phyloP scores from a whole-genome alignment of 164 flowering plant genomes.

The Malania oleifera region DNA sequence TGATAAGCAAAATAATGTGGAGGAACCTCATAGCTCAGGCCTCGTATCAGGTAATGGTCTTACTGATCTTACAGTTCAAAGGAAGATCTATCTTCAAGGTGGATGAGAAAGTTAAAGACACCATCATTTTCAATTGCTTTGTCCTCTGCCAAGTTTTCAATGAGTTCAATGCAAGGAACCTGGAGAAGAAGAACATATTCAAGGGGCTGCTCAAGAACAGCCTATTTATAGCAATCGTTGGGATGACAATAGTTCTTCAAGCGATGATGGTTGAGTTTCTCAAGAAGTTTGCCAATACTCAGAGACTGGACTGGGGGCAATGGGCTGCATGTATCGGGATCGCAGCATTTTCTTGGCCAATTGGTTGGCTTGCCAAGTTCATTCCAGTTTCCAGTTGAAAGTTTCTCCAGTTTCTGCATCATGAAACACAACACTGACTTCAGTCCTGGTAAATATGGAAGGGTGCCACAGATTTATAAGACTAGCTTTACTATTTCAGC shows the following conservation, averaged over 20 bases:
- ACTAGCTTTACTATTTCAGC: no score
- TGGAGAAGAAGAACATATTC: slow-evolving; percentile 33
- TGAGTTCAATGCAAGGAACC: slow-evolving; percentile 32
- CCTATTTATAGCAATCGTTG: slow-evolving; percentile 26
- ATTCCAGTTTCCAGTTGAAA: slow-evolving; percentile 16
- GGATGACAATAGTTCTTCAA: slow-evolving; percentile 25
- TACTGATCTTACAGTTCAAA: slow-evolving; percentile 28
- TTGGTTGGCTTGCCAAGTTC: slow-evolving; percentile 26
- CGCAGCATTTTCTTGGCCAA: slow-evolving; percentile 27
- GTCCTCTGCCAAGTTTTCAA: slow-evolving; percentile 43
- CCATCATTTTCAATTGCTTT: slow-evolving; percentile 33
- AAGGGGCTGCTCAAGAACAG: slow-evolving; percentile 27
- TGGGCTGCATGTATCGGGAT: slow-evolving; percentile 25
- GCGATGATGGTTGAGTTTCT: slow-evolving; percentile 31
- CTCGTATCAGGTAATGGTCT: slow-evolving; percentile 28
- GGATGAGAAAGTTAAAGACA: slow-evolving; percentile 18
- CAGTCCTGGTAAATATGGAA: no score
- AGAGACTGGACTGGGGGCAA: slow-evolving; percentile 25
- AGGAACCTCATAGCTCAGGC: slow-evolving; percentile 35
- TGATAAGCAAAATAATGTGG: slow-evolving; percentile 36
- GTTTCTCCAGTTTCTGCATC: not conserved
- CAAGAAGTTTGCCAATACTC: slow-evolving; percentile 24
- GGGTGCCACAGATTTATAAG: no score
- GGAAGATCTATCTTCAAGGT: slow-evolving; percentile 25
- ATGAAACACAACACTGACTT: no score